Base-by-base conservation (phyloP, 2,329 filamentous ascomycete species). In the Cercospora citrullina region DNA sequence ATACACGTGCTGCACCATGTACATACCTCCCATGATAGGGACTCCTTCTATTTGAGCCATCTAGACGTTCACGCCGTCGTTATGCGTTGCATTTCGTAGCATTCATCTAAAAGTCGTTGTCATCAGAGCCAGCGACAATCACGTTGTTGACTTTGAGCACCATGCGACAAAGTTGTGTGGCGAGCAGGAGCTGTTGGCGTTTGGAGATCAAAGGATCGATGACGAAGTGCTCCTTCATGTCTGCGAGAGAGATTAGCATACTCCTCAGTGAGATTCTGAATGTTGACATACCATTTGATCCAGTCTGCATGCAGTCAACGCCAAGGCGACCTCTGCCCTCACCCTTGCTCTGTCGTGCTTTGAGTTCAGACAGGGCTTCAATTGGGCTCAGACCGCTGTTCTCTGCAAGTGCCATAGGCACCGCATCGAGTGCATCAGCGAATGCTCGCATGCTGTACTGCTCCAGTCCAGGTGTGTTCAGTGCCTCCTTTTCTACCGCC, bases 361-460 rank as follows among this genome's bases (percentile, higher is more conserved):
- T 99, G 83, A 99, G 89, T 78, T 91, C 90, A 39, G 95, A 94
- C 66, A 99, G 87, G 7, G 94, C 97, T 76, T 97, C 93, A 75
- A 99, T 99, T 16, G 95, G 93, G 82, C 93, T 96, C 71, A 98
- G 85, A 70, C 95, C 95, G 74, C 92, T 96, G 86, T 99, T 99
- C 86, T 99, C 94, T 9, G 95, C 94, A 69, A 99, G 86, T 1
- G 95, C 93, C 93, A 99, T 95, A 36, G 95, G 95, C 1, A 99
- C 87, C 1, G 92, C 87, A 80, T 99, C 95, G 39, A 99, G 88
- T 5, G 95, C 96, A 81, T 98, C 94, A 69, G 95, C 88, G 79
- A 99, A 99, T 26, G 95, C 95, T 70, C 95, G 92, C 94, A 99
- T 99, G 72, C 94, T 94, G 81, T 99, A 99, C 82, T 99, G 95